Evolutionary conservation across 805 yeast species (phyloP).

Genomic region (Teunomyces barrocoloradensis): DNA sequence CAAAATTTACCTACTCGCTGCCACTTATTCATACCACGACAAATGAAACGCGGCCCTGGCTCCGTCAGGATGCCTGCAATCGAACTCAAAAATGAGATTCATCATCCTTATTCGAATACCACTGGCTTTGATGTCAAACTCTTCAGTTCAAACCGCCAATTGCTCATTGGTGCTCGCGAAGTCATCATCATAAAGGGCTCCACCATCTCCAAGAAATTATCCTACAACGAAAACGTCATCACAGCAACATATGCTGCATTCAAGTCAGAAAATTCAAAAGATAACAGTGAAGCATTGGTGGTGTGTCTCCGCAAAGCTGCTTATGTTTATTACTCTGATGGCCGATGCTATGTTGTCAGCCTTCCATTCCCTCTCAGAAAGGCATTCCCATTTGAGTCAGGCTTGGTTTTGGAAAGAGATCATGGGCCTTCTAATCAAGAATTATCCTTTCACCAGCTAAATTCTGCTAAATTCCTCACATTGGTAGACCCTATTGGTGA

Average conservation of each 20-base stretch:
- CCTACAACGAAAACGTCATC: conserved; percentile 50
- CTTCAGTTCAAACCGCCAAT: conserved; percentile 28
- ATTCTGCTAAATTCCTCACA: conserved; percentile 52
- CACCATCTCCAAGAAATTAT: conserved; percentile 45
- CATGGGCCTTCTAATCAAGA: conserved; percentile 8
- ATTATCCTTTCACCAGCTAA: conserved; percentile 17
- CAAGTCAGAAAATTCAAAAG: conserved; percentile 14
- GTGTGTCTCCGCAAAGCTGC: conserved; percentile 62
- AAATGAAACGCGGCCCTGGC: conserved; percentile 4
- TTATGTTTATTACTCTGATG: conserved; percentile 58
- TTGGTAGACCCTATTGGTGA: conserved; percentile 74
- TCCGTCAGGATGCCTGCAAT: conserved; percentile 29
- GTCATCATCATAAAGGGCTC: conserved; percentile 53
- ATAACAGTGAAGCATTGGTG: conserved; percentile 44
- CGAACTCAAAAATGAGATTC: conserved; percentile 26
- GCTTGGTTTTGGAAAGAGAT: conserved; percentile 61
- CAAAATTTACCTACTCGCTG: no score
- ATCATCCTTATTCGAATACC: conserved; percentile 17
- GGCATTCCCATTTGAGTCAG: conserved; percentile 66
- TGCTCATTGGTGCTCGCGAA: conserved; percentile 34
- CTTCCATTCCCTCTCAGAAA: conserved; percentile 65
- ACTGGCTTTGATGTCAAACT: conserved; percentile 16
- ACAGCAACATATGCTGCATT: conserved; percentile 64
- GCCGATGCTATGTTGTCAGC: conserved; percentile 56
- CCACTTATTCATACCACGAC: no score